phyloP scores from a whole-genome alignment of 495 filamentous ascomycete genomes.

The Penicillium antarcticum region DNA sequence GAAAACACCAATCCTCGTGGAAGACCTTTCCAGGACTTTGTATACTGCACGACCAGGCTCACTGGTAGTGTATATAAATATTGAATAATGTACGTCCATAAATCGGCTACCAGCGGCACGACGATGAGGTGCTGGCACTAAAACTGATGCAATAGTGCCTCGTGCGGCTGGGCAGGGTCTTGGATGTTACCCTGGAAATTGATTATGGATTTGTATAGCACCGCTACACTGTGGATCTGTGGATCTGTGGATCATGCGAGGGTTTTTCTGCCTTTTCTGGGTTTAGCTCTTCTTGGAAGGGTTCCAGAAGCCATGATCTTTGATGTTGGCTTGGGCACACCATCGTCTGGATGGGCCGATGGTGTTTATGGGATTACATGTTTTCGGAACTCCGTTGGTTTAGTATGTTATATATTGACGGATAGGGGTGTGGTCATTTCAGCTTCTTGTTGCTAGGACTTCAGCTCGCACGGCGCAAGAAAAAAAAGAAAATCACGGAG shows the following conservation, averaged over 20 bases:
- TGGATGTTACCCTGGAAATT: slow-evolving; percentile 10
- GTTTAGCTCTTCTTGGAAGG: background rate
- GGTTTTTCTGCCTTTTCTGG: too few species aligned
- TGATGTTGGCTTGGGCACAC: background rate
- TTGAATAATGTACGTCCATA: too few species aligned
- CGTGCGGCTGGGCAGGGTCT: slow-evolving; percentile 8
- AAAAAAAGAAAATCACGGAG: too few species aligned
- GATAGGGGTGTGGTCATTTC: too few species aligned
- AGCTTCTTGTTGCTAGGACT: too few species aligned
- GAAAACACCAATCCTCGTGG: background rate
- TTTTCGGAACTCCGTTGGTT: background rate
- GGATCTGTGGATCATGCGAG: too few species aligned
- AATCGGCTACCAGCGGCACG: slow-evolving; percentile 17
- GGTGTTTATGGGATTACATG: background rate
- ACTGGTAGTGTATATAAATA: too few species aligned
- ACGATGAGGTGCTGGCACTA: slow-evolving; percentile 36
- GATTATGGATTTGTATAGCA: too few species aligned
- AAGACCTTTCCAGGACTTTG: background rate
- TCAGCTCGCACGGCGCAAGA: too few species aligned
- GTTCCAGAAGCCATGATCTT: slow-evolving; percentile 1
- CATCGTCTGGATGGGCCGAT: background rate
- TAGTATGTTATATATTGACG: too few species aligned
- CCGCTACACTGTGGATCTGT: too few species aligned
- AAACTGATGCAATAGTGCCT: slow-evolving; percentile 35
- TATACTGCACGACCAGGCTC: background rate